Evolutionary conservation across 495 filamentous ascomycete genomes (phyloP).

Genomic region (Saxophila tyrrhenica): DNA sequence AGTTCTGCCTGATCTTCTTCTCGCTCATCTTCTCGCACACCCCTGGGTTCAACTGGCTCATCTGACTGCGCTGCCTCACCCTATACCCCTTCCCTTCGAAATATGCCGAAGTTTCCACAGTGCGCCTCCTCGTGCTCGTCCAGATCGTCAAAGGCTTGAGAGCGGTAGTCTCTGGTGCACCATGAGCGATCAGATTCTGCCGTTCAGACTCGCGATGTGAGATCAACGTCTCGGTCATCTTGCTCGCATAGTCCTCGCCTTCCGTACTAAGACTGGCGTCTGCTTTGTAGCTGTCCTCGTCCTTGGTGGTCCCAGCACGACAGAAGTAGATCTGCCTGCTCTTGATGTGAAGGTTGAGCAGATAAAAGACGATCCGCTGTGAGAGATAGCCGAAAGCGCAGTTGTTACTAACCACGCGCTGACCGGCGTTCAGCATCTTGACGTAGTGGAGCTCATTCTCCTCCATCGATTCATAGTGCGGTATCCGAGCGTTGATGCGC

Average conservation of each 20-base stretch:
- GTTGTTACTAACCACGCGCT: constrained; percentile 84
- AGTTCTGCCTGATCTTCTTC: constrained; percentile 62
- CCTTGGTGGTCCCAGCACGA: constrained; percentile 57
- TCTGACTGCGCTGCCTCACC: constrained; percentile 80
- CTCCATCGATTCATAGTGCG: constrained; percentile 93
- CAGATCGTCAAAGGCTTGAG: constrained; percentile 79
- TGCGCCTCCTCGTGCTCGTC: constrained; percentile 85
- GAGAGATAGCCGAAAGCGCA: constrained; percentile 90
- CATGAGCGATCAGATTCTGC: constrained; percentile 52
- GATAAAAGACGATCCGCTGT: constrained; percentile 92
- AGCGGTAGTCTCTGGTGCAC: constrained; percentile 50
- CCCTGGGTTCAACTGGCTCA: constrained; percentile 94
- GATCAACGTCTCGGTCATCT: constrained; percentile 74
- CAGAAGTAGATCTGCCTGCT: constrained; percentile 88
- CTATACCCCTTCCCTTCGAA: constrained; percentile 67
- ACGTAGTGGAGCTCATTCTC: constrained; percentile 90
- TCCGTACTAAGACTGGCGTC: constrained; percentile 75
- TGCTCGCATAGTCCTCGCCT: constrained; percentile 72
- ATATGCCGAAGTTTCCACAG: constrained; percentile 79
- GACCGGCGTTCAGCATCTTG: constrained; percentile 99
- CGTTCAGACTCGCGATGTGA: constrained; percentile 73
- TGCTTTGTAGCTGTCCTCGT: constrained; percentile 79
- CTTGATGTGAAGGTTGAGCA: constrained; percentile 96
- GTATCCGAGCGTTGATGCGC: constrained; percentile 82
- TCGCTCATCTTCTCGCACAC: constrained; percentile 88